Conservation (phyloP, 768 basidiomycete genomes). For the Cubamyces sp. region DNA sequence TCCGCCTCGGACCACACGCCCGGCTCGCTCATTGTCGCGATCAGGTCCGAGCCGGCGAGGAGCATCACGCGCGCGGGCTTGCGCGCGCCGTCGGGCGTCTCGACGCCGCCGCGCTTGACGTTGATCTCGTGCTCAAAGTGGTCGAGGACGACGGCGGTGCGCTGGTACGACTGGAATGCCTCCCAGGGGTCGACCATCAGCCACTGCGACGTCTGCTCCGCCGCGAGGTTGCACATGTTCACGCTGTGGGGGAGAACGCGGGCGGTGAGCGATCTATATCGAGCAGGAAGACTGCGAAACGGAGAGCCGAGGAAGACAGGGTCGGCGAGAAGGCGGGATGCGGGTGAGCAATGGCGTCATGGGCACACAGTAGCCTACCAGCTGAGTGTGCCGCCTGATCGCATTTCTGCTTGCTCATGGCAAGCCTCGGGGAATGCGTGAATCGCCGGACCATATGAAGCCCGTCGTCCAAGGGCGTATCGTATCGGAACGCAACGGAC, state of each 20-base stretch:
- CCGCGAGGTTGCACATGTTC: constrained; percentile 86
- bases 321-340: neutral
- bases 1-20: constrained; percentile 96
- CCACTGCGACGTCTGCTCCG: constrained; percentile 90
- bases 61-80: constrained; percentile 86
- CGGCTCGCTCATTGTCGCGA: constrained; percentile 97
- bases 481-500: no score
- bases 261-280: neutral
- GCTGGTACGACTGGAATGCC: constrained; percentile 91
- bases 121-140: constrained; percentile 98
- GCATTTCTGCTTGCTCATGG: no score
- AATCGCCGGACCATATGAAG: no score
- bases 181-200: constrained; percentile 99
- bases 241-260: constrained; percentile 50
- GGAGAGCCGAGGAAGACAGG: neutral
- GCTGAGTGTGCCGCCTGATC: no score
- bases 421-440: no score
- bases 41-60: constrained; percentile 96
- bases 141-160: constrained; percentile 95
- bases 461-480: no score
- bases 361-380: neutral
- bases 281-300: neutral
- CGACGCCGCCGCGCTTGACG: constrained; percentile 76
- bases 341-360: neutral
- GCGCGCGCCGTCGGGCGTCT: constrained; percentile 72